These are phyloP conservation scores for Hymenochaete sp. DNA, from an alignment of 1,284 basidiomycete genomes.

Conservation along the genomic window DNA sequence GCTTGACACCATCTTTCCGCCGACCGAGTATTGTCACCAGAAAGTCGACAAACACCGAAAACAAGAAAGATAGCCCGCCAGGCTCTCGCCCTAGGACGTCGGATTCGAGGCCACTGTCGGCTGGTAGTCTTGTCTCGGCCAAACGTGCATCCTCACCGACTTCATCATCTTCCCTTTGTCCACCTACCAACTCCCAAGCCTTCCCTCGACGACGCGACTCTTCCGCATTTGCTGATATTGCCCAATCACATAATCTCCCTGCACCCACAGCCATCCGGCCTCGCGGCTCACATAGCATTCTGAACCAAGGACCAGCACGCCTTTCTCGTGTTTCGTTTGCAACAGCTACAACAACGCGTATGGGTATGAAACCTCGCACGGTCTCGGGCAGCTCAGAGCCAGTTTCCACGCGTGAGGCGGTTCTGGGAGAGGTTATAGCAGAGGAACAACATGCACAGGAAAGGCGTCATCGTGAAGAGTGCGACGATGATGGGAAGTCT, in stretches of 20 bases:
- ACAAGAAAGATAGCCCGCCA: no score
- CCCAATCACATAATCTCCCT: no score
- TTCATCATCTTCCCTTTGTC: constrained; percentile 4
- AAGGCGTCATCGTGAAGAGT: constrained; percentile 44
- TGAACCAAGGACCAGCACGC: constrained; percentile 3
- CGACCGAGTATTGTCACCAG: constrained; percentile 17
- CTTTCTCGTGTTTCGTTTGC: constrained; percentile 9
- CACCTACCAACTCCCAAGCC: not conserved
- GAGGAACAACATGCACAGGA: constrained; percentile 54
- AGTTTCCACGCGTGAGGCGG: constrained; percentile 47
- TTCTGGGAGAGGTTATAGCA: constrained; percentile 54
- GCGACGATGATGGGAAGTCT: constrained; percentile 32
- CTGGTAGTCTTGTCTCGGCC: no score
- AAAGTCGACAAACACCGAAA: no score
- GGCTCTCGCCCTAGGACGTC: no score
- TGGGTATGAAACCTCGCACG: constrained; percentile 6
- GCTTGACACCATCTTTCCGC: constrained; percentile 29
- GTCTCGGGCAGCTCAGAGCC: constrained; percentile 20
- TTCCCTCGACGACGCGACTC: not conserved
- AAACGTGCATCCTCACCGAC: not conserved
- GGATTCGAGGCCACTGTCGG: no score
- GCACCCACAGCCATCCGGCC: not conserved
- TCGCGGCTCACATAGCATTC: no score
- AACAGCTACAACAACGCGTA: constrained; percentile 1
- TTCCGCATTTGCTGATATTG: not conserved